These are phyloP conservation scores for Hordeum marinum DNA, from an alignment of 176 grass and related monocot species.

Conservation along the genomic window DNA sequence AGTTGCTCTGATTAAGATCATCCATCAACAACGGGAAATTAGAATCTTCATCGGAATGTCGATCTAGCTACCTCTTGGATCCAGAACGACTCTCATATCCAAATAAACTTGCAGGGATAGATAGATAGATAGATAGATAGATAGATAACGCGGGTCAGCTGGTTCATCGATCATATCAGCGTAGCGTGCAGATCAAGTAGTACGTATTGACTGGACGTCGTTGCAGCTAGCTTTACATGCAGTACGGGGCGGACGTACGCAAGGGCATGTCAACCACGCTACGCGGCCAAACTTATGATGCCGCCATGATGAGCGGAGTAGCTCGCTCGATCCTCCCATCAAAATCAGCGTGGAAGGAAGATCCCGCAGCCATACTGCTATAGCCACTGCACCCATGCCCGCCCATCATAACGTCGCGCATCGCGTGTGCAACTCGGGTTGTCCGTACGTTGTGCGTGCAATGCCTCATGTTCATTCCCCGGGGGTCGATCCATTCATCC, in stretches of 20 bases:
- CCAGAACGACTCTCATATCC: neutral
- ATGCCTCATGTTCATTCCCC: neutral
- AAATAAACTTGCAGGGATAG: neutral
- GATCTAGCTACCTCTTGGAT: neutral
- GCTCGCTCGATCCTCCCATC: neutral
- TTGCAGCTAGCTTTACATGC: neutral
- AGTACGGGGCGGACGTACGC: neutral
- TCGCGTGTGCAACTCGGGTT: neutral
- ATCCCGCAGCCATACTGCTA: slow-evolving; percentile 24
- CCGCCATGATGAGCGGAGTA: slow-evolving; percentile 18
- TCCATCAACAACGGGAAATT: neutral
- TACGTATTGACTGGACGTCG: slow-evolving; percentile 29
- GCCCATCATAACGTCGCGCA: neutral
- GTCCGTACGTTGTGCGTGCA: neutral
- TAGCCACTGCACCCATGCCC: neutral
- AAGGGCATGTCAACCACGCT: slow-evolving; percentile 4
- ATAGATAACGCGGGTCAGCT: neutral
- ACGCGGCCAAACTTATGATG: slow-evolving; percentile 18
- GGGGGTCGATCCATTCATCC: neutral
- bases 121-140: neutral
- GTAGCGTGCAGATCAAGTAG: neutral
- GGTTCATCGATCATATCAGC: neutral
- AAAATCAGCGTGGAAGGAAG: slow-evolving; percentile 9
- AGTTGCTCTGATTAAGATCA: neutral
- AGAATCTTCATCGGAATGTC: neutral